Evolutionary conservation across 345 rosid species (phyloP).

Genomic region (Salix suchowensis): DNA sequence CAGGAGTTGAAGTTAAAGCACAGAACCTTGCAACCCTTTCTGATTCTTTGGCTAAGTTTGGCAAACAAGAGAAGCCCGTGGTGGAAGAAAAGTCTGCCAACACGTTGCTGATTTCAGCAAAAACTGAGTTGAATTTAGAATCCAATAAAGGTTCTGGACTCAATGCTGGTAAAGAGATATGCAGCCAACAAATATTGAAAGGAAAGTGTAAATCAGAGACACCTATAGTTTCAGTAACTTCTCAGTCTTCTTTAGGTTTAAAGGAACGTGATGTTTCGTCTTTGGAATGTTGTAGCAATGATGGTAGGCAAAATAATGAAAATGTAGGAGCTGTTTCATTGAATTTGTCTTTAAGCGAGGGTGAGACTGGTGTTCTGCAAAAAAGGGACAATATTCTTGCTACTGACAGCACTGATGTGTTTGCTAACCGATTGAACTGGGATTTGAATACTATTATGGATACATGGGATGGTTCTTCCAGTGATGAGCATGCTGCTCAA

Average conservation of each 20-base stretch:
- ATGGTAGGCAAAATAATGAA: conserved; percentile 23
- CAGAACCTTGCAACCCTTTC: conserved; percentile 14
- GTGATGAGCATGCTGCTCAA: conserved; percentile 28
- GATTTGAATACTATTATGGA: conserved; percentile 89
- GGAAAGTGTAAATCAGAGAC: conserved; percentile 22
- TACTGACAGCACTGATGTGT: conserved; percentile 15
- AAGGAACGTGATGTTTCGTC: conserved; percentile 14
- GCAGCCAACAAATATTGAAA: conserved; percentile 18
- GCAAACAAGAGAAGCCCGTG: conserved; percentile 19
- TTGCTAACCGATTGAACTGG: conserved; percentile 63
- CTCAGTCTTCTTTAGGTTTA: conserved; percentile 33
- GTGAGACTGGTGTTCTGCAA: conserved; percentile 22
- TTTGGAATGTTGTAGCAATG: conserved; percentile 21
- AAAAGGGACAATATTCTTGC: conserved; percentile 18
- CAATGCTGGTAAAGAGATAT: conserved; percentile 18
- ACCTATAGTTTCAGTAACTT: conserved; percentile 23
- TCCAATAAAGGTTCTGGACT: conserved; percentile 17
- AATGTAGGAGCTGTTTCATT: conserved; percentile 32
- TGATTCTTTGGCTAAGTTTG: conserved; percentile 25
- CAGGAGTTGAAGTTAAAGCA: conserved; percentile 36
- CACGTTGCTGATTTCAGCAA: conserved; percentile 5
- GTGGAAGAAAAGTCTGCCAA: conserved; percentile 19
- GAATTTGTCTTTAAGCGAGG: conserved; percentile 51
- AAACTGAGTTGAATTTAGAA: conserved; percentile 30
- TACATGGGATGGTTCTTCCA: conserved; percentile 56